Evolutionary conservation across 1,284 basidiomycete genomes (phyloP), one percentile per base, ranked within the genome.

Genomic region (Thelephora terrestris): DNA sequence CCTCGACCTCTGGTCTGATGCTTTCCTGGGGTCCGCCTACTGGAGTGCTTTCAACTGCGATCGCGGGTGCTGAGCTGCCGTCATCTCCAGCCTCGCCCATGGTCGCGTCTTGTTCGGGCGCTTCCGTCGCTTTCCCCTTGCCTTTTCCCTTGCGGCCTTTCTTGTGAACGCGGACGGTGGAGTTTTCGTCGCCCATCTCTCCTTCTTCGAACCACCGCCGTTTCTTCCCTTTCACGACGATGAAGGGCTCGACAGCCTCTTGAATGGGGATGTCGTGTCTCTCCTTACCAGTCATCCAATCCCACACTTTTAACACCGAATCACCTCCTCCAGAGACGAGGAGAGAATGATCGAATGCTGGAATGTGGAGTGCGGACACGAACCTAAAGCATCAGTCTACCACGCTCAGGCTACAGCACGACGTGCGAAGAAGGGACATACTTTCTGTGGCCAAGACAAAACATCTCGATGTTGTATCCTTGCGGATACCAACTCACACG

Each of bases 311-410:
- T 20, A 96, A 64, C 44, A 73, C 67, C 0, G 76, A 69, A 58
- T 95, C 92, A 0, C 92, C 93, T n/a, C 93, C 93, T 1, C 85
- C 93, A 0, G 89, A 91, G 4, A 95, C 68, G 27, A 96, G 68
- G 1, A 66, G 57, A 0, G 65, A 58, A 2, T 75, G 75, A 4
- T 71, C 65, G 40, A 68, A 76, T 0, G 59, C 38, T 0, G 83
- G 84, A 25, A 90, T 74, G 57, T 87, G 81, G 16, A 95, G 70
- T 0, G 88, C 79, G 3, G 89, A 89, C 25, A 94, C 78, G 55
- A 85, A 93, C 63, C 91, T 93, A 55, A 6, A 3, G 20, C 14
- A 12, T 42, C 34, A 32, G 9, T 17, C 12, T 17, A 34, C 17
- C 45, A 40, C 25, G 18, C 20, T 29, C 25, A 34, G 47, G 34